These are phyloP conservation scores for Debaryomyces coudertii DNA, from an alignment of 1,139 yeast genomes.

Conservation along the genomic window DNA sequence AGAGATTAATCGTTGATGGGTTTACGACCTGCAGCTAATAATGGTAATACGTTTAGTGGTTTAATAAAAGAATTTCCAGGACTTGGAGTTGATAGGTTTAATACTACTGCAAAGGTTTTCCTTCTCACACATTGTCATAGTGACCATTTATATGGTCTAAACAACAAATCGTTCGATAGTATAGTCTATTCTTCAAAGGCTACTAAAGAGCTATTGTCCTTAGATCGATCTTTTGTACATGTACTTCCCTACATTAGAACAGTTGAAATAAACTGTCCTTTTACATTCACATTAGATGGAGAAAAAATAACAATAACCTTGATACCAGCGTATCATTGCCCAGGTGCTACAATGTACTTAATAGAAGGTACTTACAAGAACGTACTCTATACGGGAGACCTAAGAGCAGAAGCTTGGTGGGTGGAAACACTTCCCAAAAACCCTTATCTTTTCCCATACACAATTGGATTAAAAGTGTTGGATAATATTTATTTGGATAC, in stretches of 20 bases:
- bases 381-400: conserved; percentile 60
- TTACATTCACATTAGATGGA: conserved; percentile 18
- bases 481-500: conserved; percentile 60
- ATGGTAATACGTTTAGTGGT: conserved; percentile 32
- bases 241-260: conserved; percentile 26
- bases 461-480: conserved; percentile 34
- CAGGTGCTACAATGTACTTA: conserved; percentile 63
- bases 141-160: conserved; percentile 59
- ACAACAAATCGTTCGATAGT: conserved; percentile 39
- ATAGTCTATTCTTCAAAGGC: conserved; percentile 53
- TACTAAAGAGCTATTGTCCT: conserved; percentile 41
- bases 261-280: conserved; percentile 30
- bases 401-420: conserved; percentile 63
- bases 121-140: conserved; percentile 60
- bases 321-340: conserved; percentile 59
- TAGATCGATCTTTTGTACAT: conserved; percentile 28
- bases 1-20: background rate
- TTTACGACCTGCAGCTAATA: background rate
- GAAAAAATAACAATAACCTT: conserved; percentile 26
- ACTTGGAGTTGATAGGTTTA: conserved; percentile 49
- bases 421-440: conserved; percentile 38
- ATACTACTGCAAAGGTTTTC: conserved; percentile 26
- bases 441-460: conserved; percentile 48
- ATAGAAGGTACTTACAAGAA: conserved; percentile 38
- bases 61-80: conserved; percentile 38